Evolutionary conservation across 805 yeast genomes (phyloP).

Genomic region (Torulaspora quercuum): DNA sequence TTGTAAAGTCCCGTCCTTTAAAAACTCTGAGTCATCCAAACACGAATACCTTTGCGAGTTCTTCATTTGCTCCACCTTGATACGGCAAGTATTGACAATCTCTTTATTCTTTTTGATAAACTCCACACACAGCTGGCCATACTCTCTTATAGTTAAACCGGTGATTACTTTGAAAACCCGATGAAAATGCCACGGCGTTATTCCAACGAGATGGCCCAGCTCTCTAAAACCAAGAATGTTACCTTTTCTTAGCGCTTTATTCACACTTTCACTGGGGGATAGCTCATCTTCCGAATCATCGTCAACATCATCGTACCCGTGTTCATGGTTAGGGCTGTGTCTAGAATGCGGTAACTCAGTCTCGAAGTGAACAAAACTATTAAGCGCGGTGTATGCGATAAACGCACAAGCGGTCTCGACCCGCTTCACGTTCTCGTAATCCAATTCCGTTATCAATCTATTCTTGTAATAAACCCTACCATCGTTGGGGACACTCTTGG

Average conservation of each 20-base stretch:
- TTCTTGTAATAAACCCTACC: conserved; percentile 26
- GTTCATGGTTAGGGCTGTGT: conserved; percentile 1
- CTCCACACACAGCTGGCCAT: conserved; percentile 79
- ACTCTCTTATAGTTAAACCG: conserved; percentile 82
- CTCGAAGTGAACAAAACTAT: conserved; percentile 24
- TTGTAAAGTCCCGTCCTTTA: conserved; percentile 21
- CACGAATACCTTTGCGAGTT: conserved; percentile 18
- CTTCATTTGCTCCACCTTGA: conserved; percentile 18
- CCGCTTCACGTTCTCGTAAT: conserved; percentile 25
- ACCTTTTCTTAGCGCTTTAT: conserved; percentile 51
- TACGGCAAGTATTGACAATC: conserved; percentile 22
- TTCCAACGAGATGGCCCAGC: conserved; percentile 75
- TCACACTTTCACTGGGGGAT: conserved; percentile 21
- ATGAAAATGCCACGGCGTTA: conserved; percentile 92
- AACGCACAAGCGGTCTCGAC: conserved; percentile 27
- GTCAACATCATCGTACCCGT: conserved; percentile 4
- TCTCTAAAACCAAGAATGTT: conserved; percentile 83
- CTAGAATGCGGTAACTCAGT: conserved; percentile 13
- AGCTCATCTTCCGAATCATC: conserved; percentile 13
- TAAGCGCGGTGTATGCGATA: conserved; percentile 26
- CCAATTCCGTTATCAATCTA: conserved; percentile 26
- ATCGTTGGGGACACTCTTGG: conserved; percentile 21
- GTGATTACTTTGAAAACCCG: conserved; percentile 83
- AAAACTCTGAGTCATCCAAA: conserved; percentile 21
- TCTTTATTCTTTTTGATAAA: conserved; percentile 42